Conservation (phyloP, 129 eudicot genomes). For the Glebionis coronaria region DNA sequence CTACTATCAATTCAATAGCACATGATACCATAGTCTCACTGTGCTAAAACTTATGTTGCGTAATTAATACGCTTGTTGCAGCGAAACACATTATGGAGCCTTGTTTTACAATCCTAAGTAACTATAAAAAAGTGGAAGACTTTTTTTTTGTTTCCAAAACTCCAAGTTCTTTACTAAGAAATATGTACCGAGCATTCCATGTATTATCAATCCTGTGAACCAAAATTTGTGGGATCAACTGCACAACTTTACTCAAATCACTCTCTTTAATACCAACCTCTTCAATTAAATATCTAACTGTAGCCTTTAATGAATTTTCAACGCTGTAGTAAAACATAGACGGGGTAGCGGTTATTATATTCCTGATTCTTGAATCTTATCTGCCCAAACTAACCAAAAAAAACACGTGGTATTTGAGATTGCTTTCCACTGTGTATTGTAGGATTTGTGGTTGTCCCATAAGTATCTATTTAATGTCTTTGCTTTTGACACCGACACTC, state of each 20-base stretch:
- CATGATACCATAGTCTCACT: no score
- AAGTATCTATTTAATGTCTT: conserved; percentile 73
- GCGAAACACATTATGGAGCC: no score
- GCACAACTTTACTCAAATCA: conserved; percentile 87
- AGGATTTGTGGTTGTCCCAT: conserved; percentile 89
- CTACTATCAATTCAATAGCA: no score
- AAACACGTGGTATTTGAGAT: conserved; percentile 81
- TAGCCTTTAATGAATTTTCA: conserved; percentile 84
- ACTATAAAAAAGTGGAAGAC: no score
- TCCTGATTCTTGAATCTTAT: conserved; percentile 79
- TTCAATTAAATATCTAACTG: conserved; percentile 79
- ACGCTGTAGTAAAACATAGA: conserved; percentile 83
- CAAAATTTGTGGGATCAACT: conserved; percentile 88
- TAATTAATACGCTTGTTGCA: no score
- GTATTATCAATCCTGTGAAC: conserved; percentile 79
- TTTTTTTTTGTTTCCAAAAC: no score
- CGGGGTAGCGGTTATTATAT: conserved; percentile 80
- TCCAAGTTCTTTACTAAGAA: conserved; percentile 74
- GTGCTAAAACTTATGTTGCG: no score
- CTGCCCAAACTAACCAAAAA: conserved; percentile 78
- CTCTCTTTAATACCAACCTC: conserved; percentile 80
- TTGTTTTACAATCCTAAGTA: no score
- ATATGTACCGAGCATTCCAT: conserved; percentile 69
- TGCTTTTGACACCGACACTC: conserved; percentile 76
- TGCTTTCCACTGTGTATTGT: conserved; percentile 74